Evolutionary conservation across 2,329 filamentous ascomycete species (phyloP).

Genomic region (Arthroderma sp.): DNA sequence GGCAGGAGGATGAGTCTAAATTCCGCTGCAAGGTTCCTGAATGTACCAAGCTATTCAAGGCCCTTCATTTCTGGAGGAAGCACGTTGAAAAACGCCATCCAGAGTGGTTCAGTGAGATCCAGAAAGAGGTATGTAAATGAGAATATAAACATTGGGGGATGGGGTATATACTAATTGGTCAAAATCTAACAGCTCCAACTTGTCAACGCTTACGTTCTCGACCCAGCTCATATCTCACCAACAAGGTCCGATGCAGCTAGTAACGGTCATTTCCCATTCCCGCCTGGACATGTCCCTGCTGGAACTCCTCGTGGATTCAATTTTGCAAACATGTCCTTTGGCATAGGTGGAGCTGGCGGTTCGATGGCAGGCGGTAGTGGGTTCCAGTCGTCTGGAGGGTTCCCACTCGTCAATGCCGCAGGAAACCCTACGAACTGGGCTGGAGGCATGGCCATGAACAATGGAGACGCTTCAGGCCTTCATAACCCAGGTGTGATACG

Average conservation of each 20-base stretch:
- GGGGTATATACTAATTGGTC: conserved; percentile 20
- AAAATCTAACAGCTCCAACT: conserved; percentile 53
- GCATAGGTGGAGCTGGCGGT: conserved; percentile 37
- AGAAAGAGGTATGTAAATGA: conserved; percentile 58
- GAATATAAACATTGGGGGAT: not conserved
- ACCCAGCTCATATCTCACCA: conserved; percentile 87
- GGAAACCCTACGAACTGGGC: not conserved
- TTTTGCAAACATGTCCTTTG: conserved; percentile 54
- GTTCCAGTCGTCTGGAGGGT: conserved; percentile 13
- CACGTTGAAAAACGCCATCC: conserved; percentile 91
- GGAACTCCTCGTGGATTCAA: conserved; percentile 91
- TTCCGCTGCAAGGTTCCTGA: conserved; percentile 94
- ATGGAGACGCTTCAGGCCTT: conserved; percentile 21
- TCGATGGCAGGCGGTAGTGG: conserved; percentile 24
- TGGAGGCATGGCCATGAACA: not conserved
- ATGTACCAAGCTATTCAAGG: conserved; percentile 94
- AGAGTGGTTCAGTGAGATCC: conserved; percentile 71
- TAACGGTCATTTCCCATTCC: conserved; percentile 84
- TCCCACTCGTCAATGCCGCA: not conserved
- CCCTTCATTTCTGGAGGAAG: conserved; percentile 93
- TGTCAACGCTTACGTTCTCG: conserved; percentile 86
- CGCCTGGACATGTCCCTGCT: conserved; percentile 58
- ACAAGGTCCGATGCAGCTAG: conserved; percentile 88
- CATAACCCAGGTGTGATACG: conserved; percentile 55
- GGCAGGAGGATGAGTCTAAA: conserved; percentile 95